Percentiles rank a stretch among this genome's conserved stretches.
Evolutionary conservation across 2,329 filamentous ascomycete species (phyloP).

Genomic region (Scytalidium lignicola): DNA sequence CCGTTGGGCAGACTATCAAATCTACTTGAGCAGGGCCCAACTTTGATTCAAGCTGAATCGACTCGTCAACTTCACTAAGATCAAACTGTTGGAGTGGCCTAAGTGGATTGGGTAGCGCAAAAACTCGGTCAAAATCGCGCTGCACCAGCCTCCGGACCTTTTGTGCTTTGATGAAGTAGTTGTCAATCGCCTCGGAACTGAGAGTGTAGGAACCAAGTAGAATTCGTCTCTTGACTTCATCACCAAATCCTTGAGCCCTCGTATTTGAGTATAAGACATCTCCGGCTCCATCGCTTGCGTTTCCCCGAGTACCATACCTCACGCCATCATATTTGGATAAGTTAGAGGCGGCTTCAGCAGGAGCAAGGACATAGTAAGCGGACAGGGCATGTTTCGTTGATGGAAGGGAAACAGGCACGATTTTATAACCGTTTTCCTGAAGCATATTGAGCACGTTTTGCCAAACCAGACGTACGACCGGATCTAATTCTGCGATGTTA

Average conservation of each 20-base stretch:
- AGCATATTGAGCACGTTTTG: constrained; percentile 53
- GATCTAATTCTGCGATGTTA: constrained; percentile 76
- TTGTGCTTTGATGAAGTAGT: constrained; percentile 95
- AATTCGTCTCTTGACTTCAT: constrained; percentile 81
- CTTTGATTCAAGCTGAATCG: constrained; percentile 47
- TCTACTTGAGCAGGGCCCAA: constrained; percentile 65
- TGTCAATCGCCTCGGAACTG: constrained; percentile 86
- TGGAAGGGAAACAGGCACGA: constrained; percentile 76
- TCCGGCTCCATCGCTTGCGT: constrained; percentile 46
- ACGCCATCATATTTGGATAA: constrained; percentile 95
- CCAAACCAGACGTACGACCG: constrained; percentile 68
- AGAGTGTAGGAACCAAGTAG: constrained; percentile 85
- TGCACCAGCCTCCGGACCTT: constrained; percentile 79
- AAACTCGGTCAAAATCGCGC: constrained; percentile 78
- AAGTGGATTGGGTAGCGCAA: constrained; percentile 65
- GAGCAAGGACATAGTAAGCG: constrained; percentile 92
- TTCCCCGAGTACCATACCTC: constrained; percentile 62
- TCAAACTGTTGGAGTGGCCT: constrained; percentile 48
- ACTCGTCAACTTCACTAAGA: constrained; percentile 55
- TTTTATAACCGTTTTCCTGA: constrained; percentile 57
- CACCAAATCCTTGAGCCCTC: constrained; percentile 70
- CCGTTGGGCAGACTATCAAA: constrained; percentile 81
- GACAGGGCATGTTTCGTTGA: constrained; percentile 80
- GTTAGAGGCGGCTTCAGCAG: constrained; percentile 93
- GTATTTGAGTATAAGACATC: constrained; percentile 72